These are phyloP conservation scores for Saraca asoca DNA, from an alignment of 331 rosid species.

Conservation along the genomic window DNA sequence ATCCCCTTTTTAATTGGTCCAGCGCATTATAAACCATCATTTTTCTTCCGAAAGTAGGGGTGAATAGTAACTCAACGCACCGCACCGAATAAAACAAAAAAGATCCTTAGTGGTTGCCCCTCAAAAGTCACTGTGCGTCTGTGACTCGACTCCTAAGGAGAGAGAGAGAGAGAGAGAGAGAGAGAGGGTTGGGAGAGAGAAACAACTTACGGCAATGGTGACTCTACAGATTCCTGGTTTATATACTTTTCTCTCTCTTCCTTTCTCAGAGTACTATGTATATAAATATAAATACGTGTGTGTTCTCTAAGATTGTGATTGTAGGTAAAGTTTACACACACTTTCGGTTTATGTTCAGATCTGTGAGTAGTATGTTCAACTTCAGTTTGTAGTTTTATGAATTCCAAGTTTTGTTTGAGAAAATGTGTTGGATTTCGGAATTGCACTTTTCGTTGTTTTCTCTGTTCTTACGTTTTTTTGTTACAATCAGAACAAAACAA, in stretches of 20 bases:
- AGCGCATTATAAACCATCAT: constrained; percentile 5
- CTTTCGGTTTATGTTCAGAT: constrained; percentile 45
- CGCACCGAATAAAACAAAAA: not conserved
- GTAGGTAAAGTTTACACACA: not conserved
- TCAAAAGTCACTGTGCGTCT: constrained; percentile 34
- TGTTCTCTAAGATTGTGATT: constrained; percentile 18
- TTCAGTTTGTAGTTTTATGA: not conserved
- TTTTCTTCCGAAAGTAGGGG: constrained; percentile 13
- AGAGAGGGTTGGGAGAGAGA: no score
- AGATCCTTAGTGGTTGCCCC: constrained; percentile 19
- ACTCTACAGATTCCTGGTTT: constrained; percentile 56
- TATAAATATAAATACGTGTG: constrained; percentile 5
- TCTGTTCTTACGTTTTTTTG: not conserved
- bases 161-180: constrained; percentile 16
- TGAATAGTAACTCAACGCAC: constrained; percentile 5
- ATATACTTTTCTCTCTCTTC: constrained; percentile 21
- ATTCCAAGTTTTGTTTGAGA: not conserved
- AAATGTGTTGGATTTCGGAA: constrained; percentile 10
- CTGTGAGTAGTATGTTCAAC: constrained; percentile 34
- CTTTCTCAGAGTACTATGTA: constrained; percentile 8
- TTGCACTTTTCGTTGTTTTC: not conserved
- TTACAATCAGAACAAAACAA: no score
- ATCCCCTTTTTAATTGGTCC: constrained; percentile 27
- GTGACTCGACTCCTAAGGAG: not conserved
- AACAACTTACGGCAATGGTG: constrained; percentile 44